These are phyloP conservation scores for Lodderomyces parapsilosis DNA, from an alignment of 1,139 yeast species.

Conservation along the genomic window DNA sequence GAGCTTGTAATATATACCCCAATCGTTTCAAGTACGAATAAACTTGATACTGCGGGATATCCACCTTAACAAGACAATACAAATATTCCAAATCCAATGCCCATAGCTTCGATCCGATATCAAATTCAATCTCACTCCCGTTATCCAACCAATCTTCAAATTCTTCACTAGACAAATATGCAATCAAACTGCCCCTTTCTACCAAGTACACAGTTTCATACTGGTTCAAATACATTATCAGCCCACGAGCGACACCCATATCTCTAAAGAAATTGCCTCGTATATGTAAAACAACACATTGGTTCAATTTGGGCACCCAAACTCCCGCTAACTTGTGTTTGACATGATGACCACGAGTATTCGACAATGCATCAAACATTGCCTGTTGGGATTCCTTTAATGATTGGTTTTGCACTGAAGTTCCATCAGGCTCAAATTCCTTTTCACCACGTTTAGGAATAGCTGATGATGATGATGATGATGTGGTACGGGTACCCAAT, in stretches of 20 bases:
- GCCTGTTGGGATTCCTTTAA: constrained; percentile 59
- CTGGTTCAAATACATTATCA: constrained; percentile 45
- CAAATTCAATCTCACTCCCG: constrained; percentile 23
- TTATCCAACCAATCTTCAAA: constrained; percentile 17
- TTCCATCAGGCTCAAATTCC: constrained; percentile 85
- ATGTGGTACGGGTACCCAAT: constrained; percentile 17
- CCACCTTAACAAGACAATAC: constrained; percentile 50
- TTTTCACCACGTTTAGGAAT: constrained; percentile 79
- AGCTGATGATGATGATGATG: constrained; percentile 8
- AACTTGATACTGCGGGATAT: constrained; percentile 60
- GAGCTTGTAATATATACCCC: constrained; percentile 62
- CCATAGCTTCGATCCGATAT: constrained; percentile 21
- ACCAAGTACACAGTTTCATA: constrained; percentile 76
- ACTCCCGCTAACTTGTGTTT: constrained; percentile 46
- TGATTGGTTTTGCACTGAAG: constrained; percentile 52
- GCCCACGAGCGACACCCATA: constrained; percentile 49
- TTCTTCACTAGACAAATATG: constrained; percentile 36
- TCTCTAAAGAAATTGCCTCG: constrained; percentile 75
- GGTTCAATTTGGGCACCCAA: constrained; percentile 43
- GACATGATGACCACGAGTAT: constrained; percentile 57
- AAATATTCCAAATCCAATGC: constrained; percentile 65
- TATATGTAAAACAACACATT: constrained; percentile 55
- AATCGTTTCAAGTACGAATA: constrained; percentile 74
- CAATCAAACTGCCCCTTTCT: constrained; percentile 78
- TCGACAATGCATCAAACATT: constrained; percentile 69